These are phyloP conservation scores for Irpex lacteus DNA, from an alignment of 1,284 basidiomycete species.

Conservation along the genomic window DNA sequence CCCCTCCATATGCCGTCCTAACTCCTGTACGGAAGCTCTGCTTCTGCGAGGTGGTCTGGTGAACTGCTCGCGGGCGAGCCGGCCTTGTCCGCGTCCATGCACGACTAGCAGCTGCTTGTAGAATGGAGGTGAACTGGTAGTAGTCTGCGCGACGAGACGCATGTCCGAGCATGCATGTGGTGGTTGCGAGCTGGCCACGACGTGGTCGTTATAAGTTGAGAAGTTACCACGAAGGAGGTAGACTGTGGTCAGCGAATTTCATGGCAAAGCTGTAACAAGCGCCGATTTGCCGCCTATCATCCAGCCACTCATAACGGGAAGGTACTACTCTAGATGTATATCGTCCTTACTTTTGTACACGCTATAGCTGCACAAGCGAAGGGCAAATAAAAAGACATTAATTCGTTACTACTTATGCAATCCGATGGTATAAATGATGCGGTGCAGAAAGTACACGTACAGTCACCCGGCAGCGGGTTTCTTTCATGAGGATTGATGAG, in stretches of 20 bases:
- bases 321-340: neutral
- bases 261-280: neutral
- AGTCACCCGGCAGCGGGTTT: neutral
- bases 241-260: neutral
- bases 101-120: conserved; percentile 48
- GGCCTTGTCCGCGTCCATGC: conserved; percentile 41
- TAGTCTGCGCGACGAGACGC: conserved; percentile 39
- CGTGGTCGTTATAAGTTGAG: neutral
- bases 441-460: conserved; percentile 1
- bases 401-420: neutral
- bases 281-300: neutral
- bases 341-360: neutral
- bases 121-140: conserved; percentile 33
- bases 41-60: conserved; percentile 9
- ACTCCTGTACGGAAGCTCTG: neutral
- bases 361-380: neutral
- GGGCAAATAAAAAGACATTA: neutral
- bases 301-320: too few relatives aligned
- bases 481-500: neutral
- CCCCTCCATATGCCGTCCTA: neutral
- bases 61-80: conserved; percentile 21
- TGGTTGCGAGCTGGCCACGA: neutral
- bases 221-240: neutral
- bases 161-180: conserved; percentile 62
- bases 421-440: neutral